These are phyloP conservation scores for Galerina sulciceps DNA, from an alignment of 768 basidiomycete genomes.

Conservation along the genomic window DNA sequence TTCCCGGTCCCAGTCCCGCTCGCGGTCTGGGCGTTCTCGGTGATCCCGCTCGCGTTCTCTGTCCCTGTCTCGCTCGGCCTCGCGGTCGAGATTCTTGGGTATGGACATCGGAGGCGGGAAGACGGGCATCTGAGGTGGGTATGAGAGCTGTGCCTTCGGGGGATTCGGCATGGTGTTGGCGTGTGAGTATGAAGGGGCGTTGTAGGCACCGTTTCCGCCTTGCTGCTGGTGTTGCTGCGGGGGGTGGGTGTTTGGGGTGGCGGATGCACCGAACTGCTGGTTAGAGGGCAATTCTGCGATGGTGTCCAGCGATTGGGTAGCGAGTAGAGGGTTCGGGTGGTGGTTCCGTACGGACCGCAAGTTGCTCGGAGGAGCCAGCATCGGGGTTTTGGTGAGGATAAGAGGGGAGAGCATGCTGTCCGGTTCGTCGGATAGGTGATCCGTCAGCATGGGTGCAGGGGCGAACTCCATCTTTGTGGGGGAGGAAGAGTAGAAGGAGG, in stretches of 20 bases:
- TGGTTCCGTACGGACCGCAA: slow-evolving; percentile 21
- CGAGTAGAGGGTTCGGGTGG: slow-evolving; percentile 35
- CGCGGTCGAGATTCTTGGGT: slow-evolving; percentile 4
- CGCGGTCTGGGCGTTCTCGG: neutral
- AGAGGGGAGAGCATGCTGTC: slow-evolving; percentile 50
- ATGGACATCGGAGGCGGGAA: neutral
- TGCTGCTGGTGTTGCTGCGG: slow-evolving; percentile 5
- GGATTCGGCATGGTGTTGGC: slow-evolving; percentile 11
- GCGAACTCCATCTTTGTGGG: slow-evolving; percentile 25
- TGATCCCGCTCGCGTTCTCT: neutral
- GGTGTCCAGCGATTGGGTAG: slow-evolving; percentile 37
- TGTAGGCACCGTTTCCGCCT: slow-evolving; percentile 2
- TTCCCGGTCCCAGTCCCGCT: slow-evolving; percentile 1
- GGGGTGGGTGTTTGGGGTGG: neutral
- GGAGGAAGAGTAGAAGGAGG: slow-evolving; percentile 22
- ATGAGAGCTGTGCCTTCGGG: slow-evolving; percentile 8
- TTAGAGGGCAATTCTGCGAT: slow-evolving; percentile 36
- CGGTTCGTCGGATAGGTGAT: slow-evolving; percentile 48
- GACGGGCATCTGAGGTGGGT: slow-evolving; percentile 4
- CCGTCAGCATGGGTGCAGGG: slow-evolving; percentile 22
- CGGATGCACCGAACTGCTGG: neutral
- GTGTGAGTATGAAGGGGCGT: neutral
- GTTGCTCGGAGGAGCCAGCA: slow-evolving; percentile 25
- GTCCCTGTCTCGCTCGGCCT: neutral
- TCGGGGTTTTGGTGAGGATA: slow-evolving; percentile 38